Evolutionary conservation across 495 filamentous ascomycete genomes (phyloP), one percentile per base, ranked within the genome.

Genomic region (Halenospora varia): DNA sequence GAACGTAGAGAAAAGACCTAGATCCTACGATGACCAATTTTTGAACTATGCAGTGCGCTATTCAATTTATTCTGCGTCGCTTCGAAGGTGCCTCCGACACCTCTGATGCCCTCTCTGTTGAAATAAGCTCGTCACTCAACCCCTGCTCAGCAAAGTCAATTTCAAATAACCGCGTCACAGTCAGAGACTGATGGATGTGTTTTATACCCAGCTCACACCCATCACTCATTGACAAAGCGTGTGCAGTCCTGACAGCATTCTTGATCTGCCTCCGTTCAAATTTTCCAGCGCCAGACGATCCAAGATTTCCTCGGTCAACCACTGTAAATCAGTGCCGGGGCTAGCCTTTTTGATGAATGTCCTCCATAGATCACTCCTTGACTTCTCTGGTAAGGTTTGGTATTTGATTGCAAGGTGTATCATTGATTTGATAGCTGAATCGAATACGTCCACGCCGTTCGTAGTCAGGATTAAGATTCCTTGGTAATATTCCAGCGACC

Each of bases 391-490:
- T 9, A 20, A 25, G 6, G 23, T 15, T n/a, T 70, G 63, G 56
- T 60, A 60, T 15, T 51, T 17, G 2, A 63, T 48, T 2, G 39
- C 10, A n/a, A 63, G n/a, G 67, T 66, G 48, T 59, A 70, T 10
- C 2, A 63, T 55, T 13, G 55, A 62, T 10, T 63, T 56, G 46
- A 72, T 63, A 15, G 69, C 69, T 8, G 66, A 62, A 25, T 71
- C 65, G 51, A 69, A 61, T 9, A 48, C 23, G 6, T 55, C 45
- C 10, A 67, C 42, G 13, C 67, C 56, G 23, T 70, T 72, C 0
- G 69, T 68, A 15, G 62, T 68, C 0, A 71, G 53, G 42, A 69
- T 68, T 2, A 68, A 40, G 35, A 68, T 59, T 15, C 62, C 61
- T 15, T 60, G 56, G 25, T 57, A 71, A 25, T 67, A 64, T 54